Evolutionary conservation across 495 filamentous ascomycete genomes (phyloP).

Genomic region (Pyronema domesticum): DNA sequence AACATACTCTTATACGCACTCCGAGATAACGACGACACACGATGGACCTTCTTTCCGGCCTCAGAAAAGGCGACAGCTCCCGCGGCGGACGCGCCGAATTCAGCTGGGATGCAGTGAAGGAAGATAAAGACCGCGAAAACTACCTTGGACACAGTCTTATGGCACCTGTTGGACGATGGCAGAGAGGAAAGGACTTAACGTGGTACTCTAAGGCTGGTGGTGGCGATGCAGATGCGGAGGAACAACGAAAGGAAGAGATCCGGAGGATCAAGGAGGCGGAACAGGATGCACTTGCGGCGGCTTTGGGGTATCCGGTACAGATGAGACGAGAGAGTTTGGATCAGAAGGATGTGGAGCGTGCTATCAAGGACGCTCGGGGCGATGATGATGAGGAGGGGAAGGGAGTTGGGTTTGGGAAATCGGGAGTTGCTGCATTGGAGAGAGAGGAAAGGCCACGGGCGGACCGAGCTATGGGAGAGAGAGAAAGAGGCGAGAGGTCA

Average conservation of each 20-base stretch:
- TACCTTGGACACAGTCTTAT: slow-evolving; percentile 93
- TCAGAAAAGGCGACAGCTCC: slow-evolving; percentile 75
- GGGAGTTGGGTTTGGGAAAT: slow-evolving; percentile 18
- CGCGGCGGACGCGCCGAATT: slow-evolving; percentile 85
- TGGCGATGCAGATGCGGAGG: slow-evolving; percentile 21
- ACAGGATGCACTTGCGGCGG: slow-evolving; percentile 68
- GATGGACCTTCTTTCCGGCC: slow-evolving; percentile 88
- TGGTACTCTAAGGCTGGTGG: slow-evolving; percentile 65
- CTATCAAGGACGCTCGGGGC: slow-evolving; percentile 7
- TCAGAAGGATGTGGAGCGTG: slow-evolving; percentile 18
- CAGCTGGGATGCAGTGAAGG: slow-evolving; percentile 87
- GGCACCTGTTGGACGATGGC: slow-evolving; percentile 93
- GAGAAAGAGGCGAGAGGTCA: too few relatives aligned
- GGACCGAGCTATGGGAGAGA: background rate
- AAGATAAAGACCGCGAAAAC: slow-evolving; percentile 77
- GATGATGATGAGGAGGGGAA: slow-evolving; percentile 13
- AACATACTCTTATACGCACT: slow-evolving; percentile 1
- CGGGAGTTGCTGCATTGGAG: slow-evolving; percentile 1
- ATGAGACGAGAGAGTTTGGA: slow-evolving; percentile 26
- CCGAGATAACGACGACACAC: slow-evolving; percentile 7
- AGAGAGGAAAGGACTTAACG: slow-evolving; percentile 62
- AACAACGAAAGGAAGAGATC: slow-evolving; percentile 62
- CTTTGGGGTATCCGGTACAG: slow-evolving; percentile 59
- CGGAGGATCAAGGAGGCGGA: slow-evolving; percentile 76
- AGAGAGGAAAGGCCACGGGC: background rate